Conservation (phyloP, 306 rosid species). For the Castanea crenata region DNA sequence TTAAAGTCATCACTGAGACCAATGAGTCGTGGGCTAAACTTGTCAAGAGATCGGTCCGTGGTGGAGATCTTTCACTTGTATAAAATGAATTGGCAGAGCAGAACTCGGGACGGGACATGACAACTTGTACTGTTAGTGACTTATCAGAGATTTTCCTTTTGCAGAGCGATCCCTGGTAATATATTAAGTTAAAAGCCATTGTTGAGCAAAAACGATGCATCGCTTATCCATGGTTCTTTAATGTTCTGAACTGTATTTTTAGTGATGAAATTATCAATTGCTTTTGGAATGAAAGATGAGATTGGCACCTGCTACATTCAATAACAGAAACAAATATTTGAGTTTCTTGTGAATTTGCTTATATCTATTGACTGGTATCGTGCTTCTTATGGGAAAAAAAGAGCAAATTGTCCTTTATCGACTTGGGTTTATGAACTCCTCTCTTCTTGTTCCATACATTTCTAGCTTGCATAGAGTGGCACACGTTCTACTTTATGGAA, state of each 20-base stretch:
- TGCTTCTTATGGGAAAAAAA: not conserved
- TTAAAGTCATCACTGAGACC: constrained; percentile 76
- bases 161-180: constrained; percentile 12
- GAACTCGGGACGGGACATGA: constrained; percentile 11
- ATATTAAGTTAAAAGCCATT: constrained; percentile 1
- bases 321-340: not conserved
- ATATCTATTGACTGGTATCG: not conserved
- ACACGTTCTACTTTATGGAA: not conserved
- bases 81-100: constrained; percentile 34
- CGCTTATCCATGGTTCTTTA: not conserved
- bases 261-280: not conserved
- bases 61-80: constrained; percentile 76
- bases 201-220: constrained; percentile 21
- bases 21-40: constrained; percentile 87
- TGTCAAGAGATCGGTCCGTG: constrained; percentile 73
- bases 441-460: not conserved
- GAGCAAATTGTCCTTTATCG: not conserved
- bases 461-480: not conserved
- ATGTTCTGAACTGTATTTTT: not conserved
- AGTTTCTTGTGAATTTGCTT: not conserved
- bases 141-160: constrained; percentile 11
- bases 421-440: not conserved
- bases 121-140: constrained; percentile 14
- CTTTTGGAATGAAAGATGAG: not conserved
- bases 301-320: not conserved